phyloP scores from a whole-genome alignment of 345 rosid species.

The Populus tremula region DNA sequence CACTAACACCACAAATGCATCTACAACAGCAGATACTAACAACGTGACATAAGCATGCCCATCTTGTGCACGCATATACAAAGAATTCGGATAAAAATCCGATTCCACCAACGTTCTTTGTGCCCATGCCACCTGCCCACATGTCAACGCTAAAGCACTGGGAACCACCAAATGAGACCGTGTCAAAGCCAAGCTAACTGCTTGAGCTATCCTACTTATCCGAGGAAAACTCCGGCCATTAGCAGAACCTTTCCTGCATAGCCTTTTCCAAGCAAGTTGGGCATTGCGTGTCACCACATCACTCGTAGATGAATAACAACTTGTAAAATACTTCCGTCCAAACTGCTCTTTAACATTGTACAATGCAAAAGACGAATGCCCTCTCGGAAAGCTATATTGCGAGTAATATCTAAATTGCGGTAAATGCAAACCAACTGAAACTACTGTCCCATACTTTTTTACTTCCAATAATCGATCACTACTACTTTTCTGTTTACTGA shows the following conservation, averaged over 20 bases:
- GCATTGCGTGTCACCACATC: constrained; percentile 43
- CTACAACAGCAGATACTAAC: constrained; percentile 41
- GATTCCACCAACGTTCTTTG: constrained; percentile 42
- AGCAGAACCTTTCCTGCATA: constrained; percentile 39
- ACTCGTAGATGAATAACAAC: constrained; percentile 45
- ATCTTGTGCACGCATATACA: constrained; percentile 53
- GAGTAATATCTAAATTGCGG: constrained; percentile 37
- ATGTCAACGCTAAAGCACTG: constrained; percentile 52
- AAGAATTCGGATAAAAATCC: constrained; percentile 46
- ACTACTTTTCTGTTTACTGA: constrained; percentile 25
- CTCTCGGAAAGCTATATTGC: constrained; percentile 30
- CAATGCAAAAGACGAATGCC: constrained; percentile 25
- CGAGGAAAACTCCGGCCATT: constrained; percentile 31
- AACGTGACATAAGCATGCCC: constrained; percentile 56
- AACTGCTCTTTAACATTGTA: constrained; percentile 33
- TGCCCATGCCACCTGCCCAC: constrained; percentile 61
- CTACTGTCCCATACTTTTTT: constrained; percentile 35
- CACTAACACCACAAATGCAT: constrained; percentile 54
- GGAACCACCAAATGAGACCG: constrained; percentile 63
- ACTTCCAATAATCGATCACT: constrained; percentile 20
- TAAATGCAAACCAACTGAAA: constrained; percentile 39
- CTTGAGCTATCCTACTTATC: constrained; percentile 65
- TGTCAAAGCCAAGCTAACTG: constrained; percentile 64
- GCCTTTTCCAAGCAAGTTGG: constrained; percentile 60
- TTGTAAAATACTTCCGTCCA: constrained; percentile 19